Percentiles rank a stretch among this genome's conserved stretches.
Evolutionary conservation across 2,329 filamentous ascomycete species (phyloP).

Genomic region (Helicocarpus griseus): DNA sequence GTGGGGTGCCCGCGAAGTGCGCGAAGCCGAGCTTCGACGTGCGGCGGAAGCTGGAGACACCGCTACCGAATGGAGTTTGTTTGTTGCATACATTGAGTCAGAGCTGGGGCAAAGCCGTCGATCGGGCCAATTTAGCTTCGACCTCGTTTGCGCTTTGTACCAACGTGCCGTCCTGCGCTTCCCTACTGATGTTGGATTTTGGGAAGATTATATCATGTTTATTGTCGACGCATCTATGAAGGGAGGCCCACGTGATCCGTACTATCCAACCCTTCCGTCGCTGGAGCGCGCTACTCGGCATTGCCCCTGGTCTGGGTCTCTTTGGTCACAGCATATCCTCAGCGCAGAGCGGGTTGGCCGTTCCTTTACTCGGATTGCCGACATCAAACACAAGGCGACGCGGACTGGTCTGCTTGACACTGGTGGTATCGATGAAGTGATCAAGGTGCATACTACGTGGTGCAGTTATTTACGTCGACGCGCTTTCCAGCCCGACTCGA

Average conservation of each 20-base stretch:
- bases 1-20: constrained; percentile 43
- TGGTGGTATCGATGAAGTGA: constrained; percentile 74
- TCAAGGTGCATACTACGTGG: constrained; percentile 90
- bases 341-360: constrained; percentile 69
- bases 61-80: constrained; percentile 43
- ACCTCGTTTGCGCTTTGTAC: constrained; percentile 55
- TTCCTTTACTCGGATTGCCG: constrained; percentile 70
- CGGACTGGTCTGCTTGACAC: constrained; percentile 75
- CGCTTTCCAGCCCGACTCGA: constrained; percentile 63
- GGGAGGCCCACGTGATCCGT: constrained; percentile 24
- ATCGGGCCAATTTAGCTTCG: constrained; percentile 43
- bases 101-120: constrained; percentile 58
- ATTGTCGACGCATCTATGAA: constrained; percentile 46
- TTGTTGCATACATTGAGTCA: constrained; percentile 70
- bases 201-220: constrained; percentile 77
- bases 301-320: constrained; percentile 81
- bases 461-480: constrained; percentile 84
- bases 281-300: constrained; percentile 76
- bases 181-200: constrained; percentile 62
- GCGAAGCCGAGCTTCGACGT: constrained; percentile 45
- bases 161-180: constrained; percentile 68
- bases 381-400: constrained; percentile 86
- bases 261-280: constrained; percentile 53
- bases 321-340: constrained; percentile 86
- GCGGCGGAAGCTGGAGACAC: constrained; percentile 44